Conservation (phyloP, 2,329 filamentous ascomycete species). For the Trichoderma oligosporum region DNA sequence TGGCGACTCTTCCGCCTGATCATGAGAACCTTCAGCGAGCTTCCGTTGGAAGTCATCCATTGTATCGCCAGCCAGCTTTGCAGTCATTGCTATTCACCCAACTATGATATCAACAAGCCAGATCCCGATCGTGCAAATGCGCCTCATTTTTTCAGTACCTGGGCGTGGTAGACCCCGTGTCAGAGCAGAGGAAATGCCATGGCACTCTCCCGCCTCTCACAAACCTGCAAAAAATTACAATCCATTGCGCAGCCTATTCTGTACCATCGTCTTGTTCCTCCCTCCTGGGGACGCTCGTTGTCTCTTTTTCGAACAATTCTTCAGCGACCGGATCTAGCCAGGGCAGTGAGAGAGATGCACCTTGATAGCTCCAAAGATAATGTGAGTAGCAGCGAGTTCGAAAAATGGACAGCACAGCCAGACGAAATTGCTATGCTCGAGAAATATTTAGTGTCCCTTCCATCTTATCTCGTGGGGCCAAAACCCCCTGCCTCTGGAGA, state of each 20-base stretch:
- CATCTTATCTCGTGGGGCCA: no score
- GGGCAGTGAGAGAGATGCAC: background rate
- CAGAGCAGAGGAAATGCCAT: background rate
- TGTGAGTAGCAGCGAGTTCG: background rate
- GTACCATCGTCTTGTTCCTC: background rate
- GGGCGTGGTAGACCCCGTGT: background rate
- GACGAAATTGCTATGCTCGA: no score
- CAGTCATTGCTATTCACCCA: background rate
- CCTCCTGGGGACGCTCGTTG: background rate
- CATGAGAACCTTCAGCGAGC: background rate
- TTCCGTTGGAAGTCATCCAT: background rate
- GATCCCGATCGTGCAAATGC: background rate
- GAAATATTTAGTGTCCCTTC: no score
- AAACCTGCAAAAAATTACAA: background rate
- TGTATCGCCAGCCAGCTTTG: background rate
- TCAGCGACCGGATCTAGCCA: background rate
- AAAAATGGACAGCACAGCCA: background rate
- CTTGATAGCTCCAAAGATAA: background rate
- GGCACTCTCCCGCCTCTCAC: background rate
- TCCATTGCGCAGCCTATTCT: background rate
- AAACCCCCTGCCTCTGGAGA: no score
- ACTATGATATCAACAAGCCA: background rate
- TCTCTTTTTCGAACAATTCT: background rate
- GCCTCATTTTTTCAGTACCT: background rate
- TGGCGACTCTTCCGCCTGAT: no score